Base-by-base conservation (phyloP, 768 basidiomycete genomes). In the Kockovaella imperatae region DNA sequence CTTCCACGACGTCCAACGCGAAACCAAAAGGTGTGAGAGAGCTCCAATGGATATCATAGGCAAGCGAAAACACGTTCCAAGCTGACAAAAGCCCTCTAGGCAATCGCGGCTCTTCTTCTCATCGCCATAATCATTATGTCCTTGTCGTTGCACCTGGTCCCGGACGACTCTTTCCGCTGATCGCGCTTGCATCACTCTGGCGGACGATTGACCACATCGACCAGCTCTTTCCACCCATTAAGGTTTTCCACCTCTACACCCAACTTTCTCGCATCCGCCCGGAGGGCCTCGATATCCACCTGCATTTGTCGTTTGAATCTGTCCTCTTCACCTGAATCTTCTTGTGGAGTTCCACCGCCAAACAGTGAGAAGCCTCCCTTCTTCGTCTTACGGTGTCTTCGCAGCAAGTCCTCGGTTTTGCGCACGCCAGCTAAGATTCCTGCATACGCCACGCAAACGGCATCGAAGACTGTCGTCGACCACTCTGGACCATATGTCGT, bases 381-480 rank as follows among this genome's bases (percentile, higher is more conserved):
- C 62, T 86, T 87, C 35, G 85, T 84, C 68, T 86, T 93, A 65
- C 90, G 89, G 58, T 93, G 76, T 30, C 86, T 79, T 31, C 83
- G 77, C 21, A 97, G 74, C 10, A 87, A 84, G 64, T 90, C 89
- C 55, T 96, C 89, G 6, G 87, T 87, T 75, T 93, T 93, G 69
- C 82, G 86, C 79, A 91, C 88, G 0, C 80, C 79, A 8, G 81
- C 76, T 20, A 97, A 75, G 62, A 87, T 84, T 47, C 78, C 77
- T 11, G 83, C 80, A 68, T 93, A 95, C 61, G 87, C 88, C 48
- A 34, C 46, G 42, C 59, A 49, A 29, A 86, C 83, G 43, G 75
- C 75, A 51, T 84, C 80, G 57, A 86, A 82, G n/a, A 88, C 77
- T 35, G 80, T 38, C 8, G 43, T 28, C 1, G 80, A 39, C 75